Evolutionary conservation across 208 protist species (phyloP).

Genomic region (Plasmodiophora brassicae): DNA sequence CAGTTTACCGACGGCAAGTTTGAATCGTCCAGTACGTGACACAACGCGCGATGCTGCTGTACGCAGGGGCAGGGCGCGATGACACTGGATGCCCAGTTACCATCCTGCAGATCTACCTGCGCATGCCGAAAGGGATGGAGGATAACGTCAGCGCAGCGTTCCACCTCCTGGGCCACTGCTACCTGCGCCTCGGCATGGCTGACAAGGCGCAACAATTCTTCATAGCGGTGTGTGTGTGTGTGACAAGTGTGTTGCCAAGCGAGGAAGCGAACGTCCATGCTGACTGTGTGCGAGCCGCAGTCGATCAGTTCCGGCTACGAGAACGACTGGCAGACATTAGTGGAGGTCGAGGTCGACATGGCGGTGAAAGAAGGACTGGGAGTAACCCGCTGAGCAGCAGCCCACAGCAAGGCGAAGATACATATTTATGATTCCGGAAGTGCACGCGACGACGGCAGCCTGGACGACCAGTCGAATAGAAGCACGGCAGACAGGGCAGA

Average conservation of each 20-base stretch:
- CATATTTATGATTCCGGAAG: too few species aligned
- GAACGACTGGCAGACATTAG: not conserved
- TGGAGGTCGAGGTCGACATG: slow-evolving; percentile 6
- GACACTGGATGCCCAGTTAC: not conserved
- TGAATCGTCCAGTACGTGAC: not conserved
- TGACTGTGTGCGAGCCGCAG: too few species aligned
- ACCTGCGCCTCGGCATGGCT: not conserved
- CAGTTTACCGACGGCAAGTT: not conserved
- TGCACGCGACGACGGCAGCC: too few species aligned
- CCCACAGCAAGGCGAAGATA: too few species aligned
- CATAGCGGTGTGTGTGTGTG: not conserved
- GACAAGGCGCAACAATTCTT: slow-evolving; percentile 21
- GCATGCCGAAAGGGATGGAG: slow-evolving; percentile 11
- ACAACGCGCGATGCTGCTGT: not conserved
- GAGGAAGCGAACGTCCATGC: too few species aligned
- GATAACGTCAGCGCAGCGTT: not conserved
- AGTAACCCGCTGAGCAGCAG: too few species aligned
- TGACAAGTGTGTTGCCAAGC: not conserved
- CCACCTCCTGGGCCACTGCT: slow-evolving; percentile 2
- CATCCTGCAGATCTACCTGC: slow-evolving; percentile 11
- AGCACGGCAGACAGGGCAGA: too few species aligned
- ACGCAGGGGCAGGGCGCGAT: not conserved
- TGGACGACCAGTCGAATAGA: too few species aligned
- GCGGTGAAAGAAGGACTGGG: not conserved
- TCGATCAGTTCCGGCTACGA: not conserved